Evolutionary conservation across 1,284 basidiomycete genomes (phyloP).

Genomic region (Moesziomyces parantarcticus): DNA sequence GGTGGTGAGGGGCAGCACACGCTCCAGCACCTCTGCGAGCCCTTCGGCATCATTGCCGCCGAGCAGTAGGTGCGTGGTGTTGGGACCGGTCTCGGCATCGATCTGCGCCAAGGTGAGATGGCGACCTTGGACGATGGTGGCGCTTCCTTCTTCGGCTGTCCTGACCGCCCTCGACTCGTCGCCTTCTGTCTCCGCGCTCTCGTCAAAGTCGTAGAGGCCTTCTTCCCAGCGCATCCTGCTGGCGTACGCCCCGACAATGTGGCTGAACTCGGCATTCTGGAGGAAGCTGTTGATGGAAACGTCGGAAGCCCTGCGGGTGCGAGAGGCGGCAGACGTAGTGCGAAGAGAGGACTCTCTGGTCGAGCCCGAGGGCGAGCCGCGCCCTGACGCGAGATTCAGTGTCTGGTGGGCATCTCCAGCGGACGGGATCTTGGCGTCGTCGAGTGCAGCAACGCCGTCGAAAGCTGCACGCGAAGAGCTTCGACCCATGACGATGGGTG

Average conservation of each 20-base stretch:
- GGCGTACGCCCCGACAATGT: conserved; percentile 38
- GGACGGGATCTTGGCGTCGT: conserved; percentile 20
- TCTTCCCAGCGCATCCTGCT: conserved; percentile 44
- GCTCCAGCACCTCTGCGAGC: conserved; percentile 35
- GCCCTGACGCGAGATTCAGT: conserved; percentile 6
- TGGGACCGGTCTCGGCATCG: conserved; percentile 40
- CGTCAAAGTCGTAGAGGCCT: conserved; percentile 48
- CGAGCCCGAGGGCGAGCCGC: conserved; percentile 2
- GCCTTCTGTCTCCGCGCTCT: conserved; percentile 33
- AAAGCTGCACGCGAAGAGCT: conserved; percentile 13
- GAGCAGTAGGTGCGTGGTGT: conserved; percentile 48
- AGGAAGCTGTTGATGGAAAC: conserved; percentile 45
- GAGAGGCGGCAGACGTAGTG: conserved; percentile 21
- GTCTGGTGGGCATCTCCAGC: conserved; percentile 10
- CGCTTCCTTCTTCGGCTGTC: conserved; percentile 51
- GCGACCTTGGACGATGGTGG: conserved; percentile 36
- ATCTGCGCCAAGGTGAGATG: conserved; percentile 38
- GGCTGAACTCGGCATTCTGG: conserved; percentile 40
- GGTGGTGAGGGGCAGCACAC: conserved; percentile 32
- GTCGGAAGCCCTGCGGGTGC: conserved; percentile 25
- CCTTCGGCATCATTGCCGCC: conserved; percentile 23
- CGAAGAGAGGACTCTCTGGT: conserved; percentile 16
- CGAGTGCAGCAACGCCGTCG: conserved; percentile 17
- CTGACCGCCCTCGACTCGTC: conserved; percentile 43
- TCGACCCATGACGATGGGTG: background rate